Base-by-base conservation (phyloP, 2,329 filamentous ascomycete genomes). In the Stemphylium lycopersici region DNA sequence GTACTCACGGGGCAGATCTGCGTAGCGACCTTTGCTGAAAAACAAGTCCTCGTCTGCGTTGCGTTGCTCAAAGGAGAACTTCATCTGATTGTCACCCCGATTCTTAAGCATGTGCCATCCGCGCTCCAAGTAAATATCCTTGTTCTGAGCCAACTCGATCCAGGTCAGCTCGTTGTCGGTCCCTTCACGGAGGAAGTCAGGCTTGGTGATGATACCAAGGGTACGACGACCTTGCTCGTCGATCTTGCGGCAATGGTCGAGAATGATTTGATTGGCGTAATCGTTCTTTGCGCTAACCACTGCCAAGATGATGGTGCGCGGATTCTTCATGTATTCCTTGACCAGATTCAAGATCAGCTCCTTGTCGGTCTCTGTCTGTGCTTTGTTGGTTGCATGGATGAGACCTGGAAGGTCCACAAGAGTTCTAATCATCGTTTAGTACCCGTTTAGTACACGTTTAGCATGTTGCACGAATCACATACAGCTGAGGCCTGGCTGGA, bases 41-140 rank as follows among this genome's bases (percentile, higher is more conserved):
- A 78, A 79, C 0, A 42, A 7, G 0, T 16, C 33, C 57, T 80
- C 77, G 0, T 70, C 62, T 4, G 46, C 53, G 18, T 81, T 77
- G n/a, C 81, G 77, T 47, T 80, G 65, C 6, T 67, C 69, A 6
- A 76, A 72, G 45, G 66, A 62, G 4, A 72, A 62, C 33, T 76
- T 59, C 13, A 69, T 69, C 39, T 80, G 65, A 4, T 70, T 16
- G 3, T 78, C 76, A 1, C 64, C 63, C 6, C 77, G 68, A 53
- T 86, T 86, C 16, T 77, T 80, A 4, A 86, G 58, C 15, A 84
- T 77, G 56, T 86, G 81, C 82, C 82, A 86, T 0, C 82, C 82
- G 0, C 80, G 75, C 22, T 75, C 63, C 31, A 80, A 68, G 12
- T 66, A 61, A 36, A 78, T 68, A 39, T 78, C 67, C 18, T 74